phyloP scores from a whole-genome alignment of 2,329 filamentous ascomycete genomes.

The Geosmithia putterillii region DNA sequence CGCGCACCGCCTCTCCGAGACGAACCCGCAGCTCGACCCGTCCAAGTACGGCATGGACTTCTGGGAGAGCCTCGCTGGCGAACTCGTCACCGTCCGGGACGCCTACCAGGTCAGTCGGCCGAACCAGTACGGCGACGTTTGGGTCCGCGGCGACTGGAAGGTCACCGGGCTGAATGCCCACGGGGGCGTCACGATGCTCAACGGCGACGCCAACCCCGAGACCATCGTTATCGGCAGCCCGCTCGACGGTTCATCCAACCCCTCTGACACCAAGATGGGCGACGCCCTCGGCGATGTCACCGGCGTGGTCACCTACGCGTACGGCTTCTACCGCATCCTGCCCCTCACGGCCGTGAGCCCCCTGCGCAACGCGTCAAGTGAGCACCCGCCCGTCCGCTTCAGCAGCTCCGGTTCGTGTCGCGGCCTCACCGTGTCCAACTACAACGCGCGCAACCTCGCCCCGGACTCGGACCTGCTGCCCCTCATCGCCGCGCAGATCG shows the following conservation, averaged over 20 bases:
- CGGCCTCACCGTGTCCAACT: constrained; percentile 50
- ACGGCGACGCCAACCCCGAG: constrained; percentile 56
- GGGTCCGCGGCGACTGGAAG: constrained; percentile 54
- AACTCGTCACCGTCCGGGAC: constrained; percentile 50
- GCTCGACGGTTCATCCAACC: constrained; percentile 52
- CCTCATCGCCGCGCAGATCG: constrained; percentile 52
- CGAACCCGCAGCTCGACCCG: constrained; percentile 50
- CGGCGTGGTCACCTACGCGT: constrained; percentile 53
- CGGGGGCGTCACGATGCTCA: constrained; percentile 51
- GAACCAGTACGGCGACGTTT: constrained; percentile 55
- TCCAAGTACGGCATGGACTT: constrained; percentile 56
- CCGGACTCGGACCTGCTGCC: constrained; percentile 42
- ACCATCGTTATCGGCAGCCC: constrained; percentile 52
- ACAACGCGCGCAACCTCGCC: constrained; percentile 59
- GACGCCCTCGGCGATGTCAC: constrained; percentile 54
- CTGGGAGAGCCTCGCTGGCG: constrained; percentile 58
- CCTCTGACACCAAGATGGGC: constrained; percentile 47
- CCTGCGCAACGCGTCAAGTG: constrained; percentile 27
- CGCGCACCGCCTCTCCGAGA: constrained; percentile 38
- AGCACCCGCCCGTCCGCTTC: constrained; percentile 39
- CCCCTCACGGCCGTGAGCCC: constrained; percentile 46
- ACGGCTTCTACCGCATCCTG: constrained; percentile 58
- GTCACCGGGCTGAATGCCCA: constrained; percentile 49
- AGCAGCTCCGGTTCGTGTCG: constrained; percentile 42
- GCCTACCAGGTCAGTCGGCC: constrained; percentile 46